A percentile compares a stretch with the other conserved stretches of the same genome.
Evolutionary conservation across 2,329 filamentous ascomycete species (phyloP).

Genomic region (Cladobotryum mycophilum): DNA sequence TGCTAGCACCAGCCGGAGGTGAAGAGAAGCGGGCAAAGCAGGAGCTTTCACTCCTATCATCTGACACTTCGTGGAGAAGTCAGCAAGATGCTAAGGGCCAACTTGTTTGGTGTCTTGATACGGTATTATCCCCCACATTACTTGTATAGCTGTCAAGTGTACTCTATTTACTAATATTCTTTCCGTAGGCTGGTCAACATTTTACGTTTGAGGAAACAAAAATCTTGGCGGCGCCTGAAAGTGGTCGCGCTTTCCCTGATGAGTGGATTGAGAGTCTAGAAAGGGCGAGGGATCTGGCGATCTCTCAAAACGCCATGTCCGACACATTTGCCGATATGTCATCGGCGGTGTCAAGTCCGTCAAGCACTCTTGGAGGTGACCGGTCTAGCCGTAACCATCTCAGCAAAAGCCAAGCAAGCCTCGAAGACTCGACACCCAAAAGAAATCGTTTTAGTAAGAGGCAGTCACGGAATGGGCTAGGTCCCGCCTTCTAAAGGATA

Average conservation of each 20-base stretch:
- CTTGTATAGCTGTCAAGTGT: conserved; percentile 19
- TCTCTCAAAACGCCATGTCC: conserved; percentile 63
- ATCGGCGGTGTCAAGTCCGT: conserved; percentile 68
- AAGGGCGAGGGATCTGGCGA: conserved; percentile 75
- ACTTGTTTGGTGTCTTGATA: conserved; percentile 85
- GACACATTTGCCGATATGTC: conserved; percentile 65
- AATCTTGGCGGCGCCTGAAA: conserved; percentile 51
- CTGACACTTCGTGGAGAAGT: conserved; percentile 72
- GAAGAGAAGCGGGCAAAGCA: conserved; percentile 94
- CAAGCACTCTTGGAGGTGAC: conserved; percentile 64
- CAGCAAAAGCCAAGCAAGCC: conserved; percentile 51
- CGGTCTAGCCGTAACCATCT: conserved; percentile 51
- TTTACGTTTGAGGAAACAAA: conserved; percentile 94
- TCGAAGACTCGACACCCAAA: conserved; percentile 48
- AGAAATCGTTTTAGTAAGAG: conserved; percentile 78
- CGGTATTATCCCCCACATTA: conserved; percentile 54
- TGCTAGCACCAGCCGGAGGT: conserved; percentile 83
- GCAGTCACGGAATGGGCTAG: conserved; percentile 76
- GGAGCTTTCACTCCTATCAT: conserved; percentile 75
- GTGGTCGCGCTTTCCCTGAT: conserved; percentile 63
- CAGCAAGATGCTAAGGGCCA: conserved; percentile 83
- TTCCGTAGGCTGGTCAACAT: conserved; percentile 71
- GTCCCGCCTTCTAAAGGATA: conserved; percentile 8
- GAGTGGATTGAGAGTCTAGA: conserved; percentile 92
- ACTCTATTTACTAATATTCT: background rate